Percentiles rank a stretch among this genome's conserved stretches.
These are phyloP conservation scores for Ehretia macrophylla DNA, from an alignment of 257 asterid genomes.

Conservation along the genomic window DNA sequence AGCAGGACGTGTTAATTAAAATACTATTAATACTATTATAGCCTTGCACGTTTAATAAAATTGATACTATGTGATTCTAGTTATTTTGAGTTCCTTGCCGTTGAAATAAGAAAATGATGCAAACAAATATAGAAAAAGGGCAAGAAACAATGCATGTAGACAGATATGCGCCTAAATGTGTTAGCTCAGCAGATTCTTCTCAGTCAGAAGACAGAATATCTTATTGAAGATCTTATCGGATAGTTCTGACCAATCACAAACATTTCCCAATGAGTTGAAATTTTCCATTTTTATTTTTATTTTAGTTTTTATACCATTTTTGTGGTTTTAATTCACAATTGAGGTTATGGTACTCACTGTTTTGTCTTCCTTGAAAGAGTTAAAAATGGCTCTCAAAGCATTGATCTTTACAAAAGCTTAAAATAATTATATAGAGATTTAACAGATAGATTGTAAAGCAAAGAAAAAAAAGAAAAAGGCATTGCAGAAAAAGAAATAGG, in stretches of 20 bases:
- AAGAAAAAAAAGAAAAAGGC: neutral
- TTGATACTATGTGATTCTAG: too few relatives aligned
- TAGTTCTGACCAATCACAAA: conserved; percentile 2
- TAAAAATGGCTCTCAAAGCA: too few relatives aligned
- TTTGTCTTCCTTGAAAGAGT: too few relatives aligned
- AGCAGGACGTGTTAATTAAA: too few relatives aligned
- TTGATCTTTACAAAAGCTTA: neutral
- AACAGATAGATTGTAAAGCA: neutral
- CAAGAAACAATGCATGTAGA: too few relatives aligned
- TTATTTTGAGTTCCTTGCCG: too few relatives aligned
- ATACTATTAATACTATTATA: too few relatives aligned
- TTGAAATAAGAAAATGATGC: too few relatives aligned
- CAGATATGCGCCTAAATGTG: neutral
- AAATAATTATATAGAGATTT: too few relatives aligned
- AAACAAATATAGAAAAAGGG: too few relatives aligned
- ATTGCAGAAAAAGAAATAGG: neutral
- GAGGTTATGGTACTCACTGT: neutral
- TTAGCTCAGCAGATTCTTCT: neutral
- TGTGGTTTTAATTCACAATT: neutral
- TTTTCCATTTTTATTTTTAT: neutral
- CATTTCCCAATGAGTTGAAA: conserved; percentile 5
- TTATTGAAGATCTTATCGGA: conserved; percentile 4
- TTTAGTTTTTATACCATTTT: neutral
- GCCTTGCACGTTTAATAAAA: too few relatives aligned
- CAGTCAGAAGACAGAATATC: neutral